phyloP scores from a whole-genome alignment of 1,284 basidiomycete species.

The Heimioporus punctisporus region DNA sequence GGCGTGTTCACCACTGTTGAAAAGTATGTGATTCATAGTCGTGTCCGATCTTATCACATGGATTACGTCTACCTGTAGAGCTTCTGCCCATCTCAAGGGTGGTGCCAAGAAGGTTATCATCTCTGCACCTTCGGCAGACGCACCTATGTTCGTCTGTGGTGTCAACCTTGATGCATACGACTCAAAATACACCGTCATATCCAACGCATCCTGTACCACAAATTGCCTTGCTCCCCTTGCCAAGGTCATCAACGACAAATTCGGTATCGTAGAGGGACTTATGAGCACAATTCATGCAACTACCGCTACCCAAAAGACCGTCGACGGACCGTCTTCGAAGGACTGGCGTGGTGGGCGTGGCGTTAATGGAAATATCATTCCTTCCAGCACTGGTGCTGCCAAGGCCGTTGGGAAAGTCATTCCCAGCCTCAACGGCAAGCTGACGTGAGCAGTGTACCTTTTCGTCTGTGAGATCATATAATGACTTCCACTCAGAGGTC shows the following conservation, averaged over 20 bases:
- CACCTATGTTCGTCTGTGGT: slow-evolving; percentile 97
- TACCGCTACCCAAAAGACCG: slow-evolving; percentile 99
- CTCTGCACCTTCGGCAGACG: slow-evolving; percentile 98
- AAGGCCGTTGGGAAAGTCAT: slow-evolving; percentile 99
- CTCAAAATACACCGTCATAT: slow-evolving; percentile 92
- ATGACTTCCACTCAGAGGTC: slow-evolving; percentile 57
- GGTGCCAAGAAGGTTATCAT: slow-evolving; percentile 99
- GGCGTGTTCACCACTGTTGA: slow-evolving; percentile 99
- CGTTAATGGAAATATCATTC: slow-evolving; percentile 99
- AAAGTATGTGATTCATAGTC: slow-evolving; percentile 49
- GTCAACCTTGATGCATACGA: slow-evolving; percentile 98
- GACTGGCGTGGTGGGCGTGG: slow-evolving; percentile 98
- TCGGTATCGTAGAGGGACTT: slow-evolving; percentile 93
- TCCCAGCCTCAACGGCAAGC: slow-evolving; percentile 96
- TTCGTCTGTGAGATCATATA: neutral
- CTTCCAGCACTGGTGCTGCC: slow-evolving; percentile 98
- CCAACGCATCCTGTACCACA: slow-evolving; percentile 99
- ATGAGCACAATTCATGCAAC: slow-evolving; percentile 99
- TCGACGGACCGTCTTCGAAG: slow-evolving; percentile 95
- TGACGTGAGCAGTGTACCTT: slow-evolving; percentile 44
- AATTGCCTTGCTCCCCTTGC: slow-evolving; percentile 99
- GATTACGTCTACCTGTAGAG: slow-evolving; percentile 49
- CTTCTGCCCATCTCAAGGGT: slow-evolving; percentile 94
- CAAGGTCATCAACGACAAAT: slow-evolving; percentile 98
- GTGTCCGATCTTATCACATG: neutral